Evolutionary conservation across 305 asterid genomes (phyloP).

Genomic region (Fraxinus baroniana): DNA sequence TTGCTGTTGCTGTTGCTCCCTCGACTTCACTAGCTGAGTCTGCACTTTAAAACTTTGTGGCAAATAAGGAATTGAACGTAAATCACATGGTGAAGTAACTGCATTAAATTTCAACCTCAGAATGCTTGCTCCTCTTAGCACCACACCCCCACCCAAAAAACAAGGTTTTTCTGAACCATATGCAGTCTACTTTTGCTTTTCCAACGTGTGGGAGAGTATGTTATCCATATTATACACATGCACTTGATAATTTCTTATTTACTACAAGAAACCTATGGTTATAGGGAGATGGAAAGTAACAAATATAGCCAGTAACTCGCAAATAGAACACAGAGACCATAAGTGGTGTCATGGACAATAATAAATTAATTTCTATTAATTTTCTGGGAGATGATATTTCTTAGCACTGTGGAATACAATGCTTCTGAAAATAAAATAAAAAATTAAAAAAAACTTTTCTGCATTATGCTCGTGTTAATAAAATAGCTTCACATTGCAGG

Average conservation of each 20-base stretch:
- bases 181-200: not conserved
- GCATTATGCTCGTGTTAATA: not conserved
- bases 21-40: slow-evolving; percentile 91
- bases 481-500: not conserved
- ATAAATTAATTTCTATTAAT: not conserved
- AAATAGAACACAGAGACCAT: not conserved
- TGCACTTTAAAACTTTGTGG: slow-evolving; percentile 26
- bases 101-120: not conserved
- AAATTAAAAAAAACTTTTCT: not conserved
- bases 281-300: not conserved
- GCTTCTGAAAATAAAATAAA: not conserved
- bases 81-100: not conserved
- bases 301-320: not conserved
- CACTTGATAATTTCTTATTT: not conserved
- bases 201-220: not conserved
- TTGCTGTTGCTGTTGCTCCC: slow-evolving; percentile 92
- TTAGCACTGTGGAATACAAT: not conserved
- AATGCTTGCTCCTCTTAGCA: not conserved
- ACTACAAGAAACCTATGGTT: not conserved
- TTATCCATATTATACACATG: not conserved
- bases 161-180: not conserved
- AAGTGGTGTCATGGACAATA: not conserved
- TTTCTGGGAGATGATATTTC: not conserved
- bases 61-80: not conserved
- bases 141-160: not conserved